Percentiles rank a stretch among this genome's conserved stretches.
Conservation (phyloP, 2,329 filamentous ascomycete genomes). For the Fusarium sp. region DNA sequence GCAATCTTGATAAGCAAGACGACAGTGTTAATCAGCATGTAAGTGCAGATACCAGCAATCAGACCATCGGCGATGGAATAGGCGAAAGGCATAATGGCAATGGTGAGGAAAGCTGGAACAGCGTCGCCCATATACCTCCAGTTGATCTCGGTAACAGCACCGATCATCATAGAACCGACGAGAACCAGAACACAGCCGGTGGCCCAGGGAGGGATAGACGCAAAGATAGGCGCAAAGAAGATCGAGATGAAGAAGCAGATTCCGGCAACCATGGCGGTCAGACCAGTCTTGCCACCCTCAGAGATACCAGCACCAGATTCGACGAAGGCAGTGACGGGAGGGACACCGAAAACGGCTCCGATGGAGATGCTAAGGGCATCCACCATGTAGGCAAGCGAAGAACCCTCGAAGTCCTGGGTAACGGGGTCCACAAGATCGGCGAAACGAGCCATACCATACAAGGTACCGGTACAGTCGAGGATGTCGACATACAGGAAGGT, state of each 20-base stretch:
- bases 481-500: slow-evolving; percentile 95
- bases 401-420: slow-evolving; percentile 90
- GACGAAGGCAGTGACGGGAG: slow-evolving; percentile 89
- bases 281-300: slow-evolving; percentile 86
- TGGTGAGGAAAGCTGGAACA: slow-evolving; percentile 86
- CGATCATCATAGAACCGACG: slow-evolving; percentile 90
- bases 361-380: slow-evolving; percentile 86
- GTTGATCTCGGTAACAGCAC: slow-evolving; percentile 86
- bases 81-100: slow-evolving; percentile 90
- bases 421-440: slow-evolving; percentile 84
- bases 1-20: slow-evolving; percentile 78
- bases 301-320: slow-evolving; percentile 93
- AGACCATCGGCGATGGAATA: slow-evolving; percentile 91
- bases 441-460: slow-evolving; percentile 92
- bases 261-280: slow-evolving; percentile 85
- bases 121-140: slow-evolving; percentile 90
- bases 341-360: slow-evolving; percentile 81
- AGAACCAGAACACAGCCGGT: slow-evolving; percentile 91
- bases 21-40: slow-evolving; percentile 80
- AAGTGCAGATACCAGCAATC: slow-evolving; percentile 84
- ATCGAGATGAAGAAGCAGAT: slow-evolving; percentile 89
- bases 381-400: slow-evolving; percentile 85
- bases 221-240: slow-evolving; percentile 93
- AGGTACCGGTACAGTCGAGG: slow-evolving; percentile 86
- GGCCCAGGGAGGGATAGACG: slow-evolving; percentile 90